Evolutionary conservation across 306 rosid genomes (phyloP), one percentile per base, ranked within the genome.

Genomic region (Erythrophleum fordii): DNA sequence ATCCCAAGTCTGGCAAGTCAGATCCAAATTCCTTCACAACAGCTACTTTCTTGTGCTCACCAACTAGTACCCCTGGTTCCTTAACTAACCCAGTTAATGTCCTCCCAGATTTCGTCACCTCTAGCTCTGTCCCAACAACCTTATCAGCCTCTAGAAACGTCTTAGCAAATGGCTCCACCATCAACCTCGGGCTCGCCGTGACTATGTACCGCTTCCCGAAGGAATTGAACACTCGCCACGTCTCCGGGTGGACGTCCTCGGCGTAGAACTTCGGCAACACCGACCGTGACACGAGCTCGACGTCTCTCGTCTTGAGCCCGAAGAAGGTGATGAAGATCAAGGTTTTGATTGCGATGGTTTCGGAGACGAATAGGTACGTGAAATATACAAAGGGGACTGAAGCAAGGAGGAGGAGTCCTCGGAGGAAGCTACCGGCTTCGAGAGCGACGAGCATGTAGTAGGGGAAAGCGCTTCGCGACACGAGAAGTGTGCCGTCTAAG

Each of bases 401-500:
- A 0, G 53, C 51, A 0, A 95, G 77, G 28, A 95, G 94, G 6
- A 93, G 0, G 0, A 95, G 81, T 1, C 86, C 98, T 42, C 99
- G 85, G 0, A 93, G 39, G 73, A 90, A 65, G 69, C 93, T 95
- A 0, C 99, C 99, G 4, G 98, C 99, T 72, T 95, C 99, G 2
- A 93, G 70, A 39, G 99, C 99, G 0, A 95, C 73, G 4, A 95
- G 98, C 98, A 95, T 85, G 92, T 83, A 95, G 80, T 95, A 95
- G 0, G 99, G 98, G 41, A 95, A 95, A 45, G 97, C 98, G 14
- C 83, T 88, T 0, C 81, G 65, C 0, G 99, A 93, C 20, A 90
- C 58, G 1, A 93, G 90, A 18, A 95, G 93, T 0, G 99, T 93
- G 69, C 99, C 99, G 11, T 93, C 99, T 2, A 95, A 72, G 83